A percentile compares a stretch with the other conserved stretches of the same genome.
These are phyloP conservation scores for Monosporozyma unispora DNA, from an alignment of 805 yeast genomes.

Conservation along the genomic window DNA sequence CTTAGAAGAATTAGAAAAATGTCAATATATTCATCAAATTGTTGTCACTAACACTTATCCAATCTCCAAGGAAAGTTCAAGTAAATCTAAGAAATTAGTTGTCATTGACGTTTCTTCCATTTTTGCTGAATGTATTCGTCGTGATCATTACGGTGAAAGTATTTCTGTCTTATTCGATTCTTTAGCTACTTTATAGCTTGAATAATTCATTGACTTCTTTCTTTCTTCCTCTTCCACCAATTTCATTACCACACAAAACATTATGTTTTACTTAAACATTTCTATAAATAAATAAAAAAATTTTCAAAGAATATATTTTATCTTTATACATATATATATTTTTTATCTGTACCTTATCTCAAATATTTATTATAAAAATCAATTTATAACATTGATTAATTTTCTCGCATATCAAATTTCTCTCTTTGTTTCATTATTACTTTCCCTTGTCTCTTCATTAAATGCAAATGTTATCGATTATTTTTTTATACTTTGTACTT, in stretches of 20 bases:
- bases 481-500: neutral
- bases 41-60: constrained; percentile 97
- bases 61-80: constrained; percentile 52
- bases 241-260: neutral
- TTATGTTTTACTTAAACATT: neutral
- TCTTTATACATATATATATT: neutral
- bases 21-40: constrained; percentile 78
- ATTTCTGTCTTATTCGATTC: constrained; percentile 90
- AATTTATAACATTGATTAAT: neutral
- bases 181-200: constrained; percentile 40
- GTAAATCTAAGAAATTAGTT: constrained; percentile 57
- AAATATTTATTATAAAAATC: neutral
- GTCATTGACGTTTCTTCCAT: constrained; percentile 91
- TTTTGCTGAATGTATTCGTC: constrained; percentile 95
- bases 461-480: neutral
- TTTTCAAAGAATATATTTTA: neutral
- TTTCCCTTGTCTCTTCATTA: no score
- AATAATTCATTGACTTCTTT: neutral
- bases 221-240: neutral
- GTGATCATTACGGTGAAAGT: constrained; percentile 97
- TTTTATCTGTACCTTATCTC: neutral
- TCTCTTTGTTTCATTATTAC: no score
- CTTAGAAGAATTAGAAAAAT: constrained; percentile 65
- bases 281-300: neutral
- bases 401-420: neutral